Evolutionary conservation across 1,139 yeast genomes (phyloP), one percentile per base, ranked within the genome.

Genomic region (Chernovozyma sophiae-reginae): DNA sequence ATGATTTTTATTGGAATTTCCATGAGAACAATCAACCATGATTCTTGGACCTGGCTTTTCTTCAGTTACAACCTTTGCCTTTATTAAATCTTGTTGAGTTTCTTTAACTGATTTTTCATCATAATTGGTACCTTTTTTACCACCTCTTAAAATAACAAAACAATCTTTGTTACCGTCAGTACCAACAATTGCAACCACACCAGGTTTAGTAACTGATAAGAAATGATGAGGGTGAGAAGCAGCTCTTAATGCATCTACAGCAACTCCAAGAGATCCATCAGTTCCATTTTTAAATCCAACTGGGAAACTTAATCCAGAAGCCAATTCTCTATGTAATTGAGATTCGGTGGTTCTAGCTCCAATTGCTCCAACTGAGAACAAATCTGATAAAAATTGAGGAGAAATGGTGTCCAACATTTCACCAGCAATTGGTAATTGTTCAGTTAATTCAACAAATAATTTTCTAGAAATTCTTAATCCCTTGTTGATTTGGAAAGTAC

Each of bases 341-440:
- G 97, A 87, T 71, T 92, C 98, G 37, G 98, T 92, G 44, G 98
- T 92, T 72, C 98, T 81, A 38, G 98, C 98, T 56, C 98, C 98
- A 66, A 92, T 87, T 42, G 98, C 98, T 50, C 98, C 98, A 50
- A 92, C 81, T 30, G 96, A 85, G 51, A 92, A 76, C 49, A 89
- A 73, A 62, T 92, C 98, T 22, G 95, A 83, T 50, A 92, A 74
- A 73, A 78, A 92, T 73, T 92, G 98, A n/a, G 98, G 98, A 19
- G 96, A 86, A 46, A 90, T 90, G 44, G 97, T 92, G 62, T 92
- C 98, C 62, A 92, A 79, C 97, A 92, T 92, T 64, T 92, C 98
- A 33, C 94, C 84, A 38, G 96, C 98, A 53, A 92, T 89, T 35
- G 97, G 97, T 37, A 90, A 66, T 37, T 60, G 68, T 46, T 76